Percentiles rank a stretch among this genome's conserved stretches.
These are phyloP conservation scores for Phytophthora quininea DNA, from an alignment of 352 stramenopile species.

Conservation along the genomic window DNA sequence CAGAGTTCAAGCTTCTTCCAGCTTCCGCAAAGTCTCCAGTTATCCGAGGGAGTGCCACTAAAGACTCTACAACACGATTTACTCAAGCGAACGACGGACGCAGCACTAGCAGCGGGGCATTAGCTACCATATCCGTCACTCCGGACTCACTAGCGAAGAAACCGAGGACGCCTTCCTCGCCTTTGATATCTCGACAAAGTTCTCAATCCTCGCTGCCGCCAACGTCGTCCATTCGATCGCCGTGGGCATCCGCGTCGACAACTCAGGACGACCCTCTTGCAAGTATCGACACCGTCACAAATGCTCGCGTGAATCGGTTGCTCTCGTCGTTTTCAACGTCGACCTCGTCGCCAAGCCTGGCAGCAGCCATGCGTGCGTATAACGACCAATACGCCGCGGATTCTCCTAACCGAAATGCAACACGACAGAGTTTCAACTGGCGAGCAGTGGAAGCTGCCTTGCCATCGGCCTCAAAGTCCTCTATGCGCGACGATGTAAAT, in stretches of 20 bases:
- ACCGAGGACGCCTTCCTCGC: slow-evolving; percentile 8
- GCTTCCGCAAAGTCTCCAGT: slow-evolving; percentile 32
- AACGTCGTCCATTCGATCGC: slow-evolving; percentile 23
- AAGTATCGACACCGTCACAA: slow-evolving; percentile 40
- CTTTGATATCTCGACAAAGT: slow-evolving; percentile 16
- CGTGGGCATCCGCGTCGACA: slow-evolving; percentile 23
- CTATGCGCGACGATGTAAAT: slow-evolving; percentile 5
- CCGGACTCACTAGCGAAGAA: slow-evolving; percentile 5
- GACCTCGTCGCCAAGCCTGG: slow-evolving; percentile 27
- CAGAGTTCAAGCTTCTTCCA: slow-evolving; percentile 43
- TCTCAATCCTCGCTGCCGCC: slow-evolving; percentile 4
- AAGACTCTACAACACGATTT: slow-evolving; percentile 25
- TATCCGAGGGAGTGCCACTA: slow-evolving; percentile 9
- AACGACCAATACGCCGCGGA: slow-evolving; percentile 24
- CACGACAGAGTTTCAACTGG: slow-evolving; percentile 34
- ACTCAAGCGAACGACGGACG: slow-evolving; percentile 12
- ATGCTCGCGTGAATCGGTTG: slow-evolving; percentile 42
- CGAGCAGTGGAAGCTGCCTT: slow-evolving; percentile 27
- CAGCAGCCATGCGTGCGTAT: slow-evolving; percentile 28
- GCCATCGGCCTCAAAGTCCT: slow-evolving; percentile 4
- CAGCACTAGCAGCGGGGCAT: slow-evolving; percentile 12
- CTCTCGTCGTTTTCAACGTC: slow-evolving; percentile 36
- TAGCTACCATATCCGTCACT: slow-evolving; percentile 6
- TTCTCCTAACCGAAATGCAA: slow-evolving; percentile 5
- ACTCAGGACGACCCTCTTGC: slow-evolving; percentile 46